Conservation (phyloP, 768 basidiomycete species). For the Galerina marginata region DNA sequence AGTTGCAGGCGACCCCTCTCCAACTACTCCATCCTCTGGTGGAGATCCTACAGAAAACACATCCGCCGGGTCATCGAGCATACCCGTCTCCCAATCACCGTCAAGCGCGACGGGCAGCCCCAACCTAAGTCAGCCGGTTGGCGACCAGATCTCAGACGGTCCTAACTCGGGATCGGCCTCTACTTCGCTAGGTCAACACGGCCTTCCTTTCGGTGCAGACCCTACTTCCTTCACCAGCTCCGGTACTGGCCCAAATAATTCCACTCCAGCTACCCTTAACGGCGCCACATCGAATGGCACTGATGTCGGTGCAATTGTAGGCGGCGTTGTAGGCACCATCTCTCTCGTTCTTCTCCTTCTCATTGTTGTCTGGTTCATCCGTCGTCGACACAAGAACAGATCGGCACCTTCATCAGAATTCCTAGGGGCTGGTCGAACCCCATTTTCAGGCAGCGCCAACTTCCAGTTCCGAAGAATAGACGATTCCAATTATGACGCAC, state of each 20-base stretch:
- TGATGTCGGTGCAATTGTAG: constrained; percentile 56
- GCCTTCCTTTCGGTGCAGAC: constrained; percentile 2
- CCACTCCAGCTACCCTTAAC: neutral
- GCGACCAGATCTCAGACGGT: neutral
- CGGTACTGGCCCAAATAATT: constrained; percentile 5
- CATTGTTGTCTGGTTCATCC: constrained; percentile 41
- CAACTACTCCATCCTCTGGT: no score
- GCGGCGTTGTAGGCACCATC: constrained; percentile 56
- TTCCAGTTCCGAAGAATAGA: constrained; percentile 13
- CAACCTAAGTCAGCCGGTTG: neutral
- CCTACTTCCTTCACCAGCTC: neutral
- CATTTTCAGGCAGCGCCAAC: constrained; percentile 19
- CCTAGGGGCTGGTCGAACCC: constrained; percentile 29
- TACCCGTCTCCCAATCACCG: no score
- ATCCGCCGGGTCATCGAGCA: no score
- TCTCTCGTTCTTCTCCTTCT: constrained; percentile 41
- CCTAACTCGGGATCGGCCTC: neutral
- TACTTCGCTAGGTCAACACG: neutral
- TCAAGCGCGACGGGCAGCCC: neutral
- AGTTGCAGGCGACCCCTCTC: no score
- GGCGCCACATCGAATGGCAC: constrained; percentile 12
- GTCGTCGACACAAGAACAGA: constrained; percentile 47
- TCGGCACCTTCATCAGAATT: constrained; percentile 69
- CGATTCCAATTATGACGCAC: constrained; percentile 4
- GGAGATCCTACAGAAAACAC: no score